Base-by-base conservation (phyloP, 2,329 filamentous ascomycete genomes). In the Lasiodiplodia hormozganensis region DNA sequence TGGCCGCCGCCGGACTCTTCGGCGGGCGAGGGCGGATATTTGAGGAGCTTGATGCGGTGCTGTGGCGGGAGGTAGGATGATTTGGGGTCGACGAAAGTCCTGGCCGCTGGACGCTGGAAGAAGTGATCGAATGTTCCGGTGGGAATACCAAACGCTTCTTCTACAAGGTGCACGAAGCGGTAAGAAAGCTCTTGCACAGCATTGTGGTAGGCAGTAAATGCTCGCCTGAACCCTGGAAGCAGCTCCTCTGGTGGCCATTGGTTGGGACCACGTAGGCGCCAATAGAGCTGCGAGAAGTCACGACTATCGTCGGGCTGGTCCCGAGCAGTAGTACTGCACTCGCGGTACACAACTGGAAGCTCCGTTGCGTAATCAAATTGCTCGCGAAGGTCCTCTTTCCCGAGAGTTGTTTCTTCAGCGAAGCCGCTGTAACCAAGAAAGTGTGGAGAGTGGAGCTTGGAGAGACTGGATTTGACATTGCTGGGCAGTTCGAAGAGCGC, bases 291-390 rank as follows among this genome's bases (percentile, higher is more conserved):
- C 12, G 72, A 75, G 52, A 75, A 82, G 76, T 80, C 77, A 73
- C 84, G 83, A 36, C 28, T 31, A 85, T 18, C 52, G n/a, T 23
- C n/a, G 40, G 25, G 43, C 52, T 56, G 51, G 43, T 40, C 40
- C 31, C 40, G 7, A 34, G 36, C 16, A 23, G 14, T 23, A 12
- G 64, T 16, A 16, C 36, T 23, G 23, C 34, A 36, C 28, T 47
- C 64, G 56, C 16, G 36, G 74, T 81, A 82, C 1, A 73, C 79
- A 0, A 76, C 79, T 0, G 76, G 68, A 36, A 88, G 75, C 70
- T 89, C 87, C 0, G 86, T 89, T 16, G 85, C 87, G 73, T 87
- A 86, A 73, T 89, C 87, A 58, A 88, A 85, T 71, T 89, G 87
- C 74, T 90, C 87, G 21, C 87, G 78, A 21, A 80, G 76, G 72